These are phyloP conservation scores for Nemania sp. DNA, from an alignment of 2,329 filamentous ascomycete genomes.

Conservation along the genomic window DNA sequence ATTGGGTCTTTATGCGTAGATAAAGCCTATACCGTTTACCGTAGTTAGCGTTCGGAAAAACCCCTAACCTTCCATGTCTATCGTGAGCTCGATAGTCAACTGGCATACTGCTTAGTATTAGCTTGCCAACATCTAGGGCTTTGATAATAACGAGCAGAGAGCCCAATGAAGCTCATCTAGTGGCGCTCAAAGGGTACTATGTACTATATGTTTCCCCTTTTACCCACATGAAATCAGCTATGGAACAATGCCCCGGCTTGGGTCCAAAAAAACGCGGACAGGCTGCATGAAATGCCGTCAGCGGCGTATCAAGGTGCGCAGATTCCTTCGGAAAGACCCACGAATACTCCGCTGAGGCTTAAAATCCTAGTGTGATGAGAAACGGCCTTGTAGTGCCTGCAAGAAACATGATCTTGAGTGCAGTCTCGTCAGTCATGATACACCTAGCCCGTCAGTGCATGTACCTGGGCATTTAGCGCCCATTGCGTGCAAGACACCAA, in stretches of 20 bases:
- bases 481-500: neutral
- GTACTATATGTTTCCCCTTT: neutral
- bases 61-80: too few species aligned
- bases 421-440: neutral
- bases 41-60: too few species aligned
- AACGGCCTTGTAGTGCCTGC: neutral
- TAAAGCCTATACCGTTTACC: too few species aligned
- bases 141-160: neutral
- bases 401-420: neutral
- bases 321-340: neutral
- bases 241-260: slow-evolving; percentile 1
- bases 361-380: neutral
- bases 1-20: too few species aligned
- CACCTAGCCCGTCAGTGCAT: neutral
- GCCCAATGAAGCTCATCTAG: neutral
- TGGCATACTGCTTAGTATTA: too few species aligned
- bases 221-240: neutral
- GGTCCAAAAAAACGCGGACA: neutral
- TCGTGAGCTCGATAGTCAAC: too few species aligned
- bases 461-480: neutral
- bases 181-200: neutral
- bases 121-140: neutral
- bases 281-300: neutral
- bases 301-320: neutral
- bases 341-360: neutral